Base-by-base conservation (phyloP, 1,139 yeast genomes). In the Kodamaea sp. region DNA sequence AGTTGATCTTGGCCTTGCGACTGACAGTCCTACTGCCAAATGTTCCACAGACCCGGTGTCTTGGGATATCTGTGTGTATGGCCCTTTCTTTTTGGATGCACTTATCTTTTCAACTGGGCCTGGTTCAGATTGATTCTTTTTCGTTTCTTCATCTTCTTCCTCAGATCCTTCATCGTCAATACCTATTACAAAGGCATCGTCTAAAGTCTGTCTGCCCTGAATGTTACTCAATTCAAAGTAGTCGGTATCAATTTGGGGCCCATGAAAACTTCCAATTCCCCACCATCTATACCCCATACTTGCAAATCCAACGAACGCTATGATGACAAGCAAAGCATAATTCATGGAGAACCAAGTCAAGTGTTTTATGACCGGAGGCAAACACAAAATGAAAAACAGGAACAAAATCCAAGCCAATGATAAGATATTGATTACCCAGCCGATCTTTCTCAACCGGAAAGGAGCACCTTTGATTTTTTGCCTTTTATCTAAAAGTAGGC, bases 301-400 rank as follows among this genome's bases (percentile, higher is more conserved):
- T 3, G 83, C 76, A 24, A 75, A 50, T 0, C 66, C 49, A 1
- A 76, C 56, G 43, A 82, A 79, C 1, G 70, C 49, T 0, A 67
- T 37, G 39, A 82, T 76, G 3, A 82, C 92, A 12, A 75, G 73
- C 14, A 80, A 58, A 0, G 95, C 86, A 53, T 84, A 87, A 57
- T 87, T 87, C 90, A 87, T 83, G 7, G 79, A 70, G 13, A 56
- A 55, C 50, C 76, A 70, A 4, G 78, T 74, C 11, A 87, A 74
- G 25, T 57, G 44, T 35, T 84, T 85, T 36, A 83, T 67, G 26
- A 79, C 79, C 1, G 90, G 83, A 2, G 95, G 95, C 55, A 84
- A 63, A 46, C 92, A 83, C 30, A 87, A 70, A 2, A 83, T 67
- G 28, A 83, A 61, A 39, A 80, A 68, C 36, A 86, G 80, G 29